Evolutionary conservation across 2,329 filamentous ascomycete species (phyloP), one percentile per base, ranked within the genome.

Genomic region (Nigrograna mackinnonii): DNA sequence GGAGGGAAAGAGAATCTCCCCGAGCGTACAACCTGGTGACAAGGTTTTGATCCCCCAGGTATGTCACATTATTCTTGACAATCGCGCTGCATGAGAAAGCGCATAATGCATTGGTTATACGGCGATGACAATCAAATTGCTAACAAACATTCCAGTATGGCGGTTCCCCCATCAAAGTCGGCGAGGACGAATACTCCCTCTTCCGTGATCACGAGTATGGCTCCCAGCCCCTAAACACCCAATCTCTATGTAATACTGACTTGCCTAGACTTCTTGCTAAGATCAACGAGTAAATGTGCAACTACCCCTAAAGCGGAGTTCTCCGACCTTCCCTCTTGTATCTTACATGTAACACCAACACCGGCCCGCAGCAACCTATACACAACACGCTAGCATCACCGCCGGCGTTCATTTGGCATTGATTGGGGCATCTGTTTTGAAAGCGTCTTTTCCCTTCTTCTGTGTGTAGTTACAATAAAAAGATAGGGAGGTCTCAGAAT

Each of bases 131-230:
- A 31, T 6, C 13, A n/a, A 37, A 14, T 35, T 35, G 22, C 47
- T 45, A 22, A 57, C 61, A 89, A 22, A 4, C 32, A 9, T 28
- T 28, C 35, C 62, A 95, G 89, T 99, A 86, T 67, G 94, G 94
- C 65, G 94, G 94, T 54, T 94, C 87, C 67, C 87, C 92, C 54
- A 85, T 99, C 72, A 97, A 97, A 84, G 89, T 97, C 60, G 94
- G 92, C 59, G 92, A 99, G 63, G 91, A 97, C 58, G 94, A 99
- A 78, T 97, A 84, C 79, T 85, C 87, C 53, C 84, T 99, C 54
- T 99, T 96, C 87, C 84, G 94, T 66, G 94, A 99, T 76, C 88
- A 91, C 79, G 94, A 99, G 92, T 97, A 85, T 76, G 91, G 87
- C 35, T 24, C 18, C 13, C 30, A 17, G 18, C 11, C 21, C 18